phyloP scores from a whole-genome alignment of 441 rosid genomes.

The Capsella rubella region DNA sequence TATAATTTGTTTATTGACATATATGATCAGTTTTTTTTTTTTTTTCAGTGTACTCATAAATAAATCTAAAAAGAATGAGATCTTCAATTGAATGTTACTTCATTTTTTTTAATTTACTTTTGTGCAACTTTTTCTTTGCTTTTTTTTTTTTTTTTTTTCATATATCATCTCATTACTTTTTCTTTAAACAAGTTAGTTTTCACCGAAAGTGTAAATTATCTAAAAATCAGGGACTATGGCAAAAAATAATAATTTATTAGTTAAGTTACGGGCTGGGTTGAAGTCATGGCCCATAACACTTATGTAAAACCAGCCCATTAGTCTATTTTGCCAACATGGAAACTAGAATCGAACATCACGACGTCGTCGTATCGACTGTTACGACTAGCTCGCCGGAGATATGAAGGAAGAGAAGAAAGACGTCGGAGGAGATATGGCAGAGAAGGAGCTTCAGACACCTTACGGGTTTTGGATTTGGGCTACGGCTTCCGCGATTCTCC shows the following conservation, averaged over 20 bases:
- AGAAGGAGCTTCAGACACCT: constrained; percentile 33
- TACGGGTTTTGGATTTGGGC: constrained; percentile 68
- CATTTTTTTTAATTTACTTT: neutral
- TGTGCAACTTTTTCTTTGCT: neutral
- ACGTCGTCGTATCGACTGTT: neutral
- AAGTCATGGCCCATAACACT: neutral
- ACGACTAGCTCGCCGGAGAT: neutral
- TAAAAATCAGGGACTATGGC: neutral
- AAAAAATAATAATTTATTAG: neutral
- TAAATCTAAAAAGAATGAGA: neutral
- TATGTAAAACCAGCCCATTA: neutral
- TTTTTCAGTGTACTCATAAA: neutral
- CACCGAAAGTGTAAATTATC: neutral
- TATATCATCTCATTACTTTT: neutral
- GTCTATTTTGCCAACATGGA: neutral
- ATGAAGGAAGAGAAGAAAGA: neutral
- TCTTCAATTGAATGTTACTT: neutral
- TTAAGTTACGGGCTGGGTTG: neutral
- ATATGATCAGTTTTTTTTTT: neutral
- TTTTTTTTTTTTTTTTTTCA: neutral
- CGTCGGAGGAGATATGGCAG: constrained; percentile 38
- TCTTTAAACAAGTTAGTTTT: neutral
- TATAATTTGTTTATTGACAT: neutral
- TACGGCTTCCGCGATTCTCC: constrained; percentile 52
- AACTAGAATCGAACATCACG: neutral